Base-by-base conservation (phyloP, 2,329 filamentous ascomycete species). In the Aspergillus vadensis region DNA sequence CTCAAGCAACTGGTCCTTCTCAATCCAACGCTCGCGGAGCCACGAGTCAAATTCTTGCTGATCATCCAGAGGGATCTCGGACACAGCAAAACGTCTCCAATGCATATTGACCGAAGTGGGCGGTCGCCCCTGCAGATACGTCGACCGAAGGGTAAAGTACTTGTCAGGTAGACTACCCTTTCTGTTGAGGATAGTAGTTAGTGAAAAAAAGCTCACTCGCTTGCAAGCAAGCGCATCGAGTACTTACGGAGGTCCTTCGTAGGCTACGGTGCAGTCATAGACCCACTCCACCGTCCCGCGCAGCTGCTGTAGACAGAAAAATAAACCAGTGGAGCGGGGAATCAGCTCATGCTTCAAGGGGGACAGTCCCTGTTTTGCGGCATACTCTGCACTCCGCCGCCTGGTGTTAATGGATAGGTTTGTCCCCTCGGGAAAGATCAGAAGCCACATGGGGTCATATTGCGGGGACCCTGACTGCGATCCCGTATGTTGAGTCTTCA, bases 101-200 rank as follows among this genome's bases (percentile, higher is more conserved):
- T 96, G 90, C 81, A 98, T 93, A 77, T 97, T 98, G 70, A 98
- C 93, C 1, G 92, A 97, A 74, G 93, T 97, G 1, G 94, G 95
- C 0, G 93, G 89, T 1, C 91, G 87, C 12, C 95, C 93, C 74
- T 95, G 87, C 64, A 97, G 88, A 73, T 95, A 97, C 4, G 92
- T 96, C 52, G 92, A 92, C 2, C 86, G 85, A 4, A 99, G 82
- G 0, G 91, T 93, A 76, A 96, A 98, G 70, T 91, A 90, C 52
- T 96, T 87, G 73, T 98, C 93, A n/a, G 94, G 93, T 67, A 89
- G 97, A 69, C 90, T 85, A 41, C 89, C 91, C 60, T 88, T 89
- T 23, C 89, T 91, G 69, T 53, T 55, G 7, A 8, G 43, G 47
- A 19, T 57, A 57, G 32, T 39, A 23, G 19, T 60, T 10, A 56